Evolutionary conservation across 208 protist genomes (phyloP), one percentile per base, ranked within the genome.

Genomic region (Trypanosoma congolense): DNA sequence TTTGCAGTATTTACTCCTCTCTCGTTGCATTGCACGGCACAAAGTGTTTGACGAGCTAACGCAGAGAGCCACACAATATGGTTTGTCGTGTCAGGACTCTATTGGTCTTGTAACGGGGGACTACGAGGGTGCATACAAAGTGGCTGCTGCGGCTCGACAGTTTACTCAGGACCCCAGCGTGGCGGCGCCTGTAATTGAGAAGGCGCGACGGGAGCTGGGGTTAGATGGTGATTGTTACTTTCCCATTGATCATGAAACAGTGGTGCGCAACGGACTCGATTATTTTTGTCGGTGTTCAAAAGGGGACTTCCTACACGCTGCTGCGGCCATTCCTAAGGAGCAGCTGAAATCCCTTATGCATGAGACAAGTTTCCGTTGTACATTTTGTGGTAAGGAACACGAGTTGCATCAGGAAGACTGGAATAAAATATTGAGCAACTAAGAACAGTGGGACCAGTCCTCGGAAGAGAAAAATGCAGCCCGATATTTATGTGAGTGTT

Each of bases 211-310:
- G 10, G 12, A 60, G 25, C 29, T 88, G 3, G 65, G 65, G 19
- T 42, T 85, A 10, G 42, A 50, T 8, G 60, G 75, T 24, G 59
- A 73, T 18, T 18, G 73, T 5, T 16, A 33, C 9, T 26, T 84
- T 5, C 40, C 45, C 0, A 63, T 89, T 8, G 71, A 75, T 14
- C 55, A 53, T 6, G 40, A 56, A 8, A 65, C 65, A 21, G 38
- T 70, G 14, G 54, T 54, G 51, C 81, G 86, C 24, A 81, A 78
- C 22, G 66, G 70, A 26, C 29, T 93, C 1, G 81, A 93, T 55
- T 93, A 87, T 53, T 87, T 88, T 64, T 93, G 86, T 50, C 79
- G 86, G 18, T 93, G 86, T 65, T 77, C 61, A 14, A 83, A 79
- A 44, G 30, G 30, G 5, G 65, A 75, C 44, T 59, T 90, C 35